Evolutionary conservation across 805 yeast species (phyloP), one percentile per base, ranked within the genome.

Genomic region (Wilhelminamyces savonicus): DNA sequence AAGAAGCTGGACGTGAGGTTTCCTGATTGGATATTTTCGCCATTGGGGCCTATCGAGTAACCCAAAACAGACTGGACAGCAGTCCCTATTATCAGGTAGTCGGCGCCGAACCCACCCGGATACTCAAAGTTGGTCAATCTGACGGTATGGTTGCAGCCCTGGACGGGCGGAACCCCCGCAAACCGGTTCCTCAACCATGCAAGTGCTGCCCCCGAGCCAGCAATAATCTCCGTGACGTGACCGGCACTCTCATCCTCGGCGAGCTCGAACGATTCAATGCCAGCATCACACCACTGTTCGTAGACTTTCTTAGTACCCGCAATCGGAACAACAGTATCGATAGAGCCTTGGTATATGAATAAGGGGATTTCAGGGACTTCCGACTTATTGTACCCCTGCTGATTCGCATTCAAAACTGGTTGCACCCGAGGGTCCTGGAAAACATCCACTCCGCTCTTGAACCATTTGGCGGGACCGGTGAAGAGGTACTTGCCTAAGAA

Each of bases 261-360:
- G 35, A 53, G 50, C 33, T 57, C 64, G 19, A 54, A 35, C 3
- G 56, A 51, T 5, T 35, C 31, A 4, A 51, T 46, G 3, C 58
- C 59, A 39, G 44, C 32, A 5, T 38, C 41, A 34, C 64, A 56
- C 50, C 53, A 59, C 24, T 41, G 43, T 6, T 46, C 43, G 27
- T 48, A 58, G 3, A 43, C 40, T 17, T 36, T 36, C 23, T 41
- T 29, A 12, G 47, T 39, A 4, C 24, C 40, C 24, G n/a, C 28
- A 13, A 24, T 27, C 3, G 56, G 58, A 14, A 54, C 44, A 7
- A 52, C 37, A 16, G 40, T 41, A 29, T 54, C 58, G 5, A 35
- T 28, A 7, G 23, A 16, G 3, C 51, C 54, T 21, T 52, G 56
- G 28, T 37, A 50, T 1, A 48, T 34, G 26, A 47, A 52, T 8